Evolutionary conservation across 169 alveolate genomes (phyloP).

Genomic region (Cryptosporidium sp.): DNA sequence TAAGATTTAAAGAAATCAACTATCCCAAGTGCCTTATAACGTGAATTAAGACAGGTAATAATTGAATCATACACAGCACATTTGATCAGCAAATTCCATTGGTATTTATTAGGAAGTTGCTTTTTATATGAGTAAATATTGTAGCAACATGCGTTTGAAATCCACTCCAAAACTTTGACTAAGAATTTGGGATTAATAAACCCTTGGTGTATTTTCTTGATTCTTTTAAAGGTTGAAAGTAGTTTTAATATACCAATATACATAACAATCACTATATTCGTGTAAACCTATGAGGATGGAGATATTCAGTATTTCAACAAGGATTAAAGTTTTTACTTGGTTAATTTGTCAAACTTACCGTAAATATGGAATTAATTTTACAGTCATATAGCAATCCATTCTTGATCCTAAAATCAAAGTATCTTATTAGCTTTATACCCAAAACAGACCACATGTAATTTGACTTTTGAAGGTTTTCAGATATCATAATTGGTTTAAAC

Average conservation of each 20-base stretch:
- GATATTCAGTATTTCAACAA: too few relatives aligned
- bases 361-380: constrained; percentile 11
- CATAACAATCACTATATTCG: constrained; percentile 37
- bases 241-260: constrained; percentile 28
- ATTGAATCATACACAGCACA: constrained; percentile 64
- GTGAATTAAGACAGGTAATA: constrained; percentile 25
- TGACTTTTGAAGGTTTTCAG: not conserved
- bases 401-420: constrained; percentile 51
- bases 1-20: not conserved
- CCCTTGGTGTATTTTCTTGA: constrained; percentile 61
- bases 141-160: constrained; percentile 19
- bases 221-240: constrained; percentile 43
- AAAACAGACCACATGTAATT: constrained; percentile 74
- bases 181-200: constrained; percentile 61
- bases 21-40: constrained; percentile 40
- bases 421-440: constrained; percentile 27
- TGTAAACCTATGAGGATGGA: constrained; percentile 2
- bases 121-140: constrained; percentile 36
- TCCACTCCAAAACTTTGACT: constrained; percentile 53
- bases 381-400: constrained; percentile 45
- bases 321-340: too few relatives aligned
- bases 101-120: constrained; percentile 4
- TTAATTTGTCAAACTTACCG: constrained; percentile 38
- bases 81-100: constrained; percentile 17
- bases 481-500: not conserved